Percentiles rank a stretch among this genome's conserved stretches.
These are phyloP conservation scores for Ceratobasidium sp. DNA, from an alignment of 1,284 basidiomycete genomes.

Conservation along the genomic window DNA sequence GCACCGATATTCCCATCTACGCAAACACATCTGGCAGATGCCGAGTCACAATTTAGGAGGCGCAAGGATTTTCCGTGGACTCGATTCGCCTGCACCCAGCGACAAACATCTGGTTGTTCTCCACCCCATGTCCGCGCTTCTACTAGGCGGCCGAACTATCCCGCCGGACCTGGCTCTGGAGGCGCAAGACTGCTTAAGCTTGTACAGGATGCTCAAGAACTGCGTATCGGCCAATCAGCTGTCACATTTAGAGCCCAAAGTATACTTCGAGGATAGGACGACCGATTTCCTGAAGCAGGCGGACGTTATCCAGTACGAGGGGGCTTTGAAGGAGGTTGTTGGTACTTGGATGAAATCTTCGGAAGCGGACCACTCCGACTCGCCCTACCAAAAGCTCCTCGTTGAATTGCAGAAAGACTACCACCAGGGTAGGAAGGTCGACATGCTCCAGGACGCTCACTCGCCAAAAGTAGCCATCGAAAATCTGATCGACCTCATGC, in stretches of 20 bases:
- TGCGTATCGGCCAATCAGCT: conserved; percentile 54
- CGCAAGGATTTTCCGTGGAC: not conserved
- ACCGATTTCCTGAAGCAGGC: conserved; percentile 64
- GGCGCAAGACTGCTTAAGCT: conserved; percentile 66
- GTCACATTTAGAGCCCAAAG: conserved; percentile 61
- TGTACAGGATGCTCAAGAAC: conserved; percentile 63
- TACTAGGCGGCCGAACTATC: conserved; percentile 64
- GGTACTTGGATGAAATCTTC: conserved; percentile 58
- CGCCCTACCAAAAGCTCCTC: conserved; percentile 62
- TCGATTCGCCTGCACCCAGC: not conserved
- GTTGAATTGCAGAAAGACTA: conserved; percentile 59
- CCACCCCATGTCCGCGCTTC: conserved; percentile 71
- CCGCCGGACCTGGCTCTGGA: conserved; percentile 75
- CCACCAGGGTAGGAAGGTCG: not conserved
- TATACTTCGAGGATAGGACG: conserved; percentile 60
- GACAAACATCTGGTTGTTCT: conserved; percentile 60
- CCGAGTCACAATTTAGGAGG: not conserved
- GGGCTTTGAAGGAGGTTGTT: conserved; percentile 64
- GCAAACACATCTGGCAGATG: conserved; percentile 69
- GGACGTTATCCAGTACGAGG: conserved; percentile 72
- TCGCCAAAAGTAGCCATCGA: not conserved
- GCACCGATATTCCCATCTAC: conserved; percentile 77
- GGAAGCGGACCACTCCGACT: conserved; percentile 58
- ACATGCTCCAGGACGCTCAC: not conserved
- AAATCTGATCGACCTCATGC: conserved; percentile 67